Base-by-base conservation (phyloP, 73 alveolate species). In the Effrenium voratum region DNA sequence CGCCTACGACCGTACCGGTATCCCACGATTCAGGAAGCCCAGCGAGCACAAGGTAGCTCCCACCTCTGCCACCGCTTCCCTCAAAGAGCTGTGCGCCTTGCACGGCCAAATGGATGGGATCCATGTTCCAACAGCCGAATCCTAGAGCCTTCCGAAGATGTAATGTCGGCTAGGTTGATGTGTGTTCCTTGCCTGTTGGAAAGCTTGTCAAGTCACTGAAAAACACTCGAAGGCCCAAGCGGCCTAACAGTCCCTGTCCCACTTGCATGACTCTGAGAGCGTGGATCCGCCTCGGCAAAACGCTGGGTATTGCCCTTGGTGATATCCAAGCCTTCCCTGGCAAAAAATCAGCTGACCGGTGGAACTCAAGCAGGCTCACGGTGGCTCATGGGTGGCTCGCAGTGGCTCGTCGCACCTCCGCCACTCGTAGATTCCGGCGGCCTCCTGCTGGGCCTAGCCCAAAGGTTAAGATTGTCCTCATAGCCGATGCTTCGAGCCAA, bases 201-300 rank as follows among this genome's bases (percentile, higher is more conserved):
- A n/a, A n/a, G n/a, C n/a, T n/a, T n/a, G n/a, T n/a, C n/a, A n/a
- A n/a, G n/a, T n/a, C n/a, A n/a, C n/a, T n/a, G n/a, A n/a, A n/a
- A n/a, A n/a, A n/a, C n/a, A n/a, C n/a, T n/a, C n/a, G n/a, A n/a
- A n/a, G n/a, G n/a, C n/a, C n/a, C n/a, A n/a, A n/a, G n/a, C n/a
- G n/a, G n/a, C n/a, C n/a, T n/a, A n/a, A n/a, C n/a, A n/a, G n/a
- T n/a, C n/a, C n/a, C n/a, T n/a, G n/a, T n/a, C n/a, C n/a, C n/a
- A n/a, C n/a, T n/a, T n/a, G n/a, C n/a, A n/a, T n/a, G n/a, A n/a
- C n/a, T n/a, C n/a, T n/a, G n/a, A n/a, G n/a, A n/a, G n/a, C n/a
- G n/a, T n/a, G n/a, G n/a, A n/a, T n/a, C n/a, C 55, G 60, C 97
- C 97, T 90, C 87, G n/a, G 97, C 97, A 26, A 90, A 90, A 36